Conservation (phyloP, 257 asterid species). For the Knoxia roxburghii region DNA sequence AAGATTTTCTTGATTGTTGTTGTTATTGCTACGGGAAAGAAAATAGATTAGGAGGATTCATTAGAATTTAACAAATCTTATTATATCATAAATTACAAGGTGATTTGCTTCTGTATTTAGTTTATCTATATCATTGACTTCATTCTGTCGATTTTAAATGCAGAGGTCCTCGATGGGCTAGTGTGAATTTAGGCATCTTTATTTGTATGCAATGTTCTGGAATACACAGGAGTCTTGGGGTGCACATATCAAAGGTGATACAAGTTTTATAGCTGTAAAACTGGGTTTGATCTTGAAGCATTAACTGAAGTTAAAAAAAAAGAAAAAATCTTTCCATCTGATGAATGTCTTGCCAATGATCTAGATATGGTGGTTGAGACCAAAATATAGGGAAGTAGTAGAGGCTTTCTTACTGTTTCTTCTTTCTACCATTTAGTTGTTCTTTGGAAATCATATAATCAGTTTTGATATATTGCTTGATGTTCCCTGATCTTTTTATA, state of each 20-base stretch:
- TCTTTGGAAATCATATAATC: not conserved
- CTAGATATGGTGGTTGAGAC: not conserved
- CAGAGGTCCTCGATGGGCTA: constrained; percentile 99
- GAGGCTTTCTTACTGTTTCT: not conserved
- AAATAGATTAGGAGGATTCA: not conserved
- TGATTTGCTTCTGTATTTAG: not conserved
- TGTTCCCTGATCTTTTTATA: constrained; percentile 27
- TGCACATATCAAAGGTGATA: constrained; percentile 95
- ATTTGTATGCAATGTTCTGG: constrained; percentile 99
- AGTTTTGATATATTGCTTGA: constrained; percentile 4
- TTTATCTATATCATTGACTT: not conserved
- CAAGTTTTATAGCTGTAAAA: not conserved
- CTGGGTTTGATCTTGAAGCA: not conserved
- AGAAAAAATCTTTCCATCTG: not conserved
- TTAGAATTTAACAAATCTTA: not conserved
- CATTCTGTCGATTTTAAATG: constrained; percentile 12
- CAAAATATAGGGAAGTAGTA: too few relatives aligned
- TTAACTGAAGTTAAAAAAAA: too few relatives aligned
- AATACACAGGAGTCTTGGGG: constrained; percentile 99
- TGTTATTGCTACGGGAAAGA: not conserved
- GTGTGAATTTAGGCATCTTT: constrained; percentile 96
- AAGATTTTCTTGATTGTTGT: constrained; percentile 4
- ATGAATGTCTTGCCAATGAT: not conserved
- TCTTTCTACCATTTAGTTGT: not conserved
- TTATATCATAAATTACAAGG: not conserved